phyloP scores from a whole-genome alignment of 163 green algal genomes.

The Chlamydomonas reinhardtii region DNA sequence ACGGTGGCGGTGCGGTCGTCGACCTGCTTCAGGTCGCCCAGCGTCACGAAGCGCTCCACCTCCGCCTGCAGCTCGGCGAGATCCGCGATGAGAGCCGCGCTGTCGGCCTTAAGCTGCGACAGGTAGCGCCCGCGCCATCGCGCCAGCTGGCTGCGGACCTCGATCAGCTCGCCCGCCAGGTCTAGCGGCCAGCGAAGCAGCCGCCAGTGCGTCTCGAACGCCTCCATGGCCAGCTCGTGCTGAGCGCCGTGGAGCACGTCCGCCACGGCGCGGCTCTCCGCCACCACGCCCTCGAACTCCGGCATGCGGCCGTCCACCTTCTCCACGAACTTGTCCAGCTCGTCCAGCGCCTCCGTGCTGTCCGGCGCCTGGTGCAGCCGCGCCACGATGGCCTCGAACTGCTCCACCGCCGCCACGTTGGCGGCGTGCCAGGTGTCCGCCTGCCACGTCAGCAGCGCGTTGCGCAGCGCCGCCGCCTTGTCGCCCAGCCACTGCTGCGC shows the following conservation, averaged over 20 bases:
- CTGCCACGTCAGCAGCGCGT: conserved; percentile 62
- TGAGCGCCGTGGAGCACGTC: conserved; percentile 57
- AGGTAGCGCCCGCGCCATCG: conserved; percentile 65
- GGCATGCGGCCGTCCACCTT: conserved; percentile 56
- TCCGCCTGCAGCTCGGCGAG: conserved; percentile 61
- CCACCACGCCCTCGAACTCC: conserved; percentile 50
- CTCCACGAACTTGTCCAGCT: conserved; percentile 72
- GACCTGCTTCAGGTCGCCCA: conserved; percentile 66
- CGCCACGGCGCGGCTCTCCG: conserved; percentile 35
- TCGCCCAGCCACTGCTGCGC: conserved; percentile 64
- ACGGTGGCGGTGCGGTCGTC: conserved; percentile 72
- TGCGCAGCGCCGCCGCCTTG: conserved; percentile 61
- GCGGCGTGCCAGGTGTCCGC: conserved; percentile 51
- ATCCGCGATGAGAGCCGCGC: conserved; percentile 67
- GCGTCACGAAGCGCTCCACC: conserved; percentile 61
- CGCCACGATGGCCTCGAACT: conserved; percentile 62
- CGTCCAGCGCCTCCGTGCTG: conserved; percentile 75
- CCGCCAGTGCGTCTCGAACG: conserved; percentile 67
- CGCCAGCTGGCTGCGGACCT: conserved; percentile 51
- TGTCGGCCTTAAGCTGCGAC: conserved; percentile 74
- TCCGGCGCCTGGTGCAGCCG: conserved; percentile 67
- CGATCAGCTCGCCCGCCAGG: conserved; percentile 62
- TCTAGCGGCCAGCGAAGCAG: conserved; percentile 72
- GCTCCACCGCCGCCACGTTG: conserved; percentile 60
- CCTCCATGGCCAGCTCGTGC: conserved; percentile 50